A percentile compares a stretch with the other conserved stretches of the same genome.
These are phyloP conservation scores for Yarrowia deformans DNA, from an alignment of 805 yeast species.

Conservation along the genomic window DNA sequence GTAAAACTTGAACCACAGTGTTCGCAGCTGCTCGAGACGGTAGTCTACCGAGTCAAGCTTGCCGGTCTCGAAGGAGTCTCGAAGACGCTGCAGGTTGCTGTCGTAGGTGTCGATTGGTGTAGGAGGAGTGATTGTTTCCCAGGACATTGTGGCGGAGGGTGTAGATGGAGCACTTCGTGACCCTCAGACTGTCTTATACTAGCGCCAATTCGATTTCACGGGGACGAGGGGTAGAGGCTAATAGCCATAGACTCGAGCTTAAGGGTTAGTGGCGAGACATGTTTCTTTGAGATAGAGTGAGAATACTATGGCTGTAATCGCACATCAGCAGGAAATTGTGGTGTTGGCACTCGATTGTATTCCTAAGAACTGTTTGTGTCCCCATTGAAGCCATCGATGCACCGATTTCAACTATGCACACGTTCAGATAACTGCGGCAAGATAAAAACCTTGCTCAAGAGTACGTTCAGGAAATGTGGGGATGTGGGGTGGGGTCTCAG, in stretches of 20 bases:
- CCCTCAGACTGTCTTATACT: conserved; percentile 7
- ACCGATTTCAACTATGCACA: background rate
- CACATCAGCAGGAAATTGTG: too few species aligned
- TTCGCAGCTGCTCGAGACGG: conserved; percentile 69
- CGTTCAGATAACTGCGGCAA: background rate
- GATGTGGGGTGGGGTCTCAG: conserved; percentile 29
- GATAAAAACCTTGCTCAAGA: background rate
- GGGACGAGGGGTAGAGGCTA: conserved; percentile 36
- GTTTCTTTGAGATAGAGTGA: background rate
- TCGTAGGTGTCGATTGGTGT: conserved; percentile 17
- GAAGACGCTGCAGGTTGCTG: conserved; percentile 37
- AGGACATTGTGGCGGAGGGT: conserved; percentile 12
- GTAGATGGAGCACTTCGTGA: background rate
- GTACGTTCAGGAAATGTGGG: conserved; percentile 17
- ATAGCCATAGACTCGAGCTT: conserved; percentile 1
- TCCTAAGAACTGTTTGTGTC: background rate
- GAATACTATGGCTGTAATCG: too few species aligned
- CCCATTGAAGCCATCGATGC: background rate
- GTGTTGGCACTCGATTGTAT: too few species aligned
- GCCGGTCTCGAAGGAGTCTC: conserved; percentile 54
- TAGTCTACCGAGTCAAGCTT: conserved; percentile 60
- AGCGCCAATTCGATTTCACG: conserved; percentile 7
- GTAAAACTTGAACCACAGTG: conserved; percentile 66
- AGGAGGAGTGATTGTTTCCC: conserved; percentile 35
- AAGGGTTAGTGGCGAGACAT: conserved; percentile 5